These are phyloP conservation scores for Beta vulgaris DNA, from an alignment of 148 eudicot genomes.

Conservation along the genomic window DNA sequence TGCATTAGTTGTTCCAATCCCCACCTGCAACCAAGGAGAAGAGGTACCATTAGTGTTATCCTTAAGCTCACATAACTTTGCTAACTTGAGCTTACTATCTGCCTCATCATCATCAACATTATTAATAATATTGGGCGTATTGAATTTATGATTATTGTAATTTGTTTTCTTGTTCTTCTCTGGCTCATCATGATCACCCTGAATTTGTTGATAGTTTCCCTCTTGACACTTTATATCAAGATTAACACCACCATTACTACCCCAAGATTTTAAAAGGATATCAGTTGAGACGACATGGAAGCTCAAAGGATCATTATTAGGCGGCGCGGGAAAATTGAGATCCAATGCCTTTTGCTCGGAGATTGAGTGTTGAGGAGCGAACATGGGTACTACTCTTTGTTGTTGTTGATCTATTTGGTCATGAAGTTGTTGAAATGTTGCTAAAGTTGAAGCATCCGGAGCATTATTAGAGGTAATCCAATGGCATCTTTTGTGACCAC, in stretches of 20 bases:
- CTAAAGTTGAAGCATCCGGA: constrained; percentile 43
- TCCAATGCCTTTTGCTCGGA: constrained; percentile 34
- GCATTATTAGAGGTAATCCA: constrained; percentile 80
- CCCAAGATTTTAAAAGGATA: constrained; percentile 51
- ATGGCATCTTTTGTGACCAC: constrained; percentile 93
- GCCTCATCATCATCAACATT: constrained; percentile 72
- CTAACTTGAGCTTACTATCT: constrained; percentile 64
- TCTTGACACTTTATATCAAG: constrained; percentile 21
- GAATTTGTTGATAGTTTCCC: not conserved
- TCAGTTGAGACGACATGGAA: constrained; percentile 68
- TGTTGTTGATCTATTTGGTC: constrained; percentile 40
- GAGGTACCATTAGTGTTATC: constrained; percentile 41
- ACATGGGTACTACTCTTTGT: constrained; percentile 19
- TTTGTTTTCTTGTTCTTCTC: constrained; percentile 18
- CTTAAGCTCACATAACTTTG: constrained; percentile 63
- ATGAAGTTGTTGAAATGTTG: constrained; percentile 47
- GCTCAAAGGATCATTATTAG: constrained; percentile 43
- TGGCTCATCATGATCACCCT: not conserved
- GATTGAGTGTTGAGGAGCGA: not conserved
- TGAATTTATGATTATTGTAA: constrained; percentile 17
- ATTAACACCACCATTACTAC: constrained; percentile 8
- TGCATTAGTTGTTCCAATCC: constrained; percentile 54
- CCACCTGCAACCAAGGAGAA: constrained; percentile 76
- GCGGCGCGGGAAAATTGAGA: constrained; percentile 55
- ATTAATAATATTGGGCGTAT: constrained; percentile 14